Conservation (phyloP, 2,329 filamentous ascomycete genomes). For the Dothideomycetidae sp. region DNA sequence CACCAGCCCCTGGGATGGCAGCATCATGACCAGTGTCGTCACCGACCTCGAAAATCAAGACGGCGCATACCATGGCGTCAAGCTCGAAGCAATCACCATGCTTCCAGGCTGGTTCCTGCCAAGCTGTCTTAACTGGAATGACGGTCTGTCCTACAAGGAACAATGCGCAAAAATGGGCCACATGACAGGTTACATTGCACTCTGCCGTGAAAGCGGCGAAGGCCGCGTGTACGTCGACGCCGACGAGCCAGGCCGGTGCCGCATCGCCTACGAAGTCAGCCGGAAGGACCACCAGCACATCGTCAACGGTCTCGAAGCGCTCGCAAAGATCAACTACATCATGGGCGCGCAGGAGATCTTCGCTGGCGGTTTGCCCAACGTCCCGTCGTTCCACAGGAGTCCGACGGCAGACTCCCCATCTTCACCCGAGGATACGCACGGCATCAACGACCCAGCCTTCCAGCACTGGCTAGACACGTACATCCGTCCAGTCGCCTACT, state of each 20-base stretch:
- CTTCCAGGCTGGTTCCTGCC: slow-evolving; percentile 52
- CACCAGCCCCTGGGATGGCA: slow-evolving; percentile 49
- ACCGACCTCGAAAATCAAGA: slow-evolving; percentile 70
- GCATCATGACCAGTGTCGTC: slow-evolving; percentile 66
- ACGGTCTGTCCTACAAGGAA: slow-evolving; percentile 59
- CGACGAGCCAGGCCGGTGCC: slow-evolving; percentile 40
- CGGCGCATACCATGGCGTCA: slow-evolving; percentile 63
- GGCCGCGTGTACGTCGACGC: slow-evolving; percentile 64
- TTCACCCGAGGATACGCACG: slow-evolving; percentile 22
- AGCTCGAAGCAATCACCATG: slow-evolving; percentile 67
- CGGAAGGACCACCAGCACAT: slow-evolving; percentile 58
- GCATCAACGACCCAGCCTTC: slow-evolving; percentile 45
- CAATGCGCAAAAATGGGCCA: slow-evolving; percentile 52
- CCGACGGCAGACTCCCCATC: slow-evolving; percentile 8
- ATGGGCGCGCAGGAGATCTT: slow-evolving; percentile 71
- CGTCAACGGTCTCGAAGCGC: slow-evolving; percentile 54
- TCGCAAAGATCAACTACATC: slow-evolving; percentile 64
- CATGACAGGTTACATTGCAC: slow-evolving; percentile 56
- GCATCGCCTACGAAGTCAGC: slow-evolving; percentile 57
- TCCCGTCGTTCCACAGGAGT: slow-evolving; percentile 47
- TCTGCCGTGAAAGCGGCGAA: slow-evolving; percentile 61
- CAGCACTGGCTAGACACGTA: slow-evolving; percentile 42
- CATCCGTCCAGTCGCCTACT: slow-evolving; percentile 35
- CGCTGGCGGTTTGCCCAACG: slow-evolving; percentile 44
- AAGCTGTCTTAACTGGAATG: slow-evolving; percentile 51